phyloP scores from a whole-genome alignment of 73 alveolate genomes.

The Tetrahymena borealis region DNA sequence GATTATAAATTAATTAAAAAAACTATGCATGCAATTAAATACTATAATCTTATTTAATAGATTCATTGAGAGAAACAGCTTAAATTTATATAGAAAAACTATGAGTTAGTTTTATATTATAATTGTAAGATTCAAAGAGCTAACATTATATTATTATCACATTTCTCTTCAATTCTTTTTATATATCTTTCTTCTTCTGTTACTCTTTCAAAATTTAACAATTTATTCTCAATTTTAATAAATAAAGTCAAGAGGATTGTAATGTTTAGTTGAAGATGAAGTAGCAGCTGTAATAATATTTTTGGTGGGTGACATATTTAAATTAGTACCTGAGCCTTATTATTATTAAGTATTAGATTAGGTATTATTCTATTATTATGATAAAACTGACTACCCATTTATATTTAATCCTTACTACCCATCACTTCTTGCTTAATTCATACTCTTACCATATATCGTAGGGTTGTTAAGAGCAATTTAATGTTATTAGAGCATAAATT shows the following conservation, averaged over 20 bases:
- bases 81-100: too few species aligned
- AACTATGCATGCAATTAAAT: too few species aligned
- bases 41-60: too few species aligned
- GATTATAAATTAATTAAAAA: too few species aligned
- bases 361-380: not conserved
- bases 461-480: not conserved
- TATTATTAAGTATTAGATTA: not conserved
- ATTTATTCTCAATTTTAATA: not conserved
- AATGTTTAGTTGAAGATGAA: not conserved
- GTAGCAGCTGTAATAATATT: not conserved
- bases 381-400: not conserved
- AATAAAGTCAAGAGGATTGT: not conserved
- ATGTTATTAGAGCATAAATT: not conserved
- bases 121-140: too few species aligned
- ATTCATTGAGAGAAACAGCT: too few species aligned
- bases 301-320: not conserved
- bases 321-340: not conserved
- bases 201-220: not conserved
- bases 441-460: not conserved
- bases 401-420: not conserved
- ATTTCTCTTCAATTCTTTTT: not conserved
- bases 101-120: too few species aligned
- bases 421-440: not conserved
- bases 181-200: not conserved
- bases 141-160: not conserved